A percentile compares a stretch with the other conserved stretches of the same genome.
These are phyloP conservation scores for Alliaria petiolata DNA, from an alignment of 345 rosid species.

Conservation along the genomic window DNA sequence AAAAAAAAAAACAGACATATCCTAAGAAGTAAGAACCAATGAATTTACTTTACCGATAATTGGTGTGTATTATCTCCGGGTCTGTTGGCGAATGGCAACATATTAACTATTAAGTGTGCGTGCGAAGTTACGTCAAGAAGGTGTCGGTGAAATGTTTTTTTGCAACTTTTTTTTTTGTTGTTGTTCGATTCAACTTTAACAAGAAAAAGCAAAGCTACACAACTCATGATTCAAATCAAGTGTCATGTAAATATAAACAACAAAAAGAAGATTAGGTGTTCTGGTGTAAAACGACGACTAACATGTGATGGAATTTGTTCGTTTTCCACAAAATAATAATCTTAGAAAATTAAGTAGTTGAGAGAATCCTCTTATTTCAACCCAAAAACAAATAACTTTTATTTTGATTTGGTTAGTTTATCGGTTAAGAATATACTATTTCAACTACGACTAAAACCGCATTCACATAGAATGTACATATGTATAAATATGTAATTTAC, in stretches of 20 bases:
- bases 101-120: background rate
- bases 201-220: conserved; percentile 8
- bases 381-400: background rate
- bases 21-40: background rate
- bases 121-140: conserved; percentile 4
- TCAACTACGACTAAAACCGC: background rate
- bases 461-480: too few species aligned
- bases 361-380: background rate
- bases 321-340: background rate
- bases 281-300: conserved; percentile 20
- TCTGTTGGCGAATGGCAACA: background rate
- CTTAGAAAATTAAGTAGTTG: background rate
- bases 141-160: conserved; percentile 14
- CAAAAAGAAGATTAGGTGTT: conserved; percentile 8
- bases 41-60: background rate
- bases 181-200: background rate
- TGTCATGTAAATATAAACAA: conserved; percentile 11
- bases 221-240: conserved; percentile 11
- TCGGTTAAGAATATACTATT: background rate
- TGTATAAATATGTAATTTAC: too few species aligned
- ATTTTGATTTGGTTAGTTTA: background rate
- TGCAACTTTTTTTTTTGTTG: too few species aligned
- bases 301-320: conserved; percentile 20
- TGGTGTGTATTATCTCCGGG: conserved; percentile 1
- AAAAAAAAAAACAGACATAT: too few species aligned